A percentile compares a stretch with the other conserved stretches of the same genome.
These are phyloP conservation scores for Durotheca rogersii DNA, from an alignment of 495 filamentous ascomycete genomes.

Conservation along the genomic window DNA sequence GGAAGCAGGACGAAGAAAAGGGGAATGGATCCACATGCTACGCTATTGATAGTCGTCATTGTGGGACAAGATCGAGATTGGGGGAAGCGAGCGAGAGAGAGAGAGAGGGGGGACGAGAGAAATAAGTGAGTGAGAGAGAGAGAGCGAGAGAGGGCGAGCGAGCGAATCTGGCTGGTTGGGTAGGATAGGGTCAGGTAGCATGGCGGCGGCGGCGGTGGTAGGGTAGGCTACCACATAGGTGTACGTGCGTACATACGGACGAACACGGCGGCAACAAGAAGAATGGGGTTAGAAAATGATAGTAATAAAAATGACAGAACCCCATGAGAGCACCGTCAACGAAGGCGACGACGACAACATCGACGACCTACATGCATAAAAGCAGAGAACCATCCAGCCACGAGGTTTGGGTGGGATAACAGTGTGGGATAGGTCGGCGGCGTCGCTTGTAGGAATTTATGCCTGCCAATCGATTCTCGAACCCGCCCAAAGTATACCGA, in stretches of 20 bases:
- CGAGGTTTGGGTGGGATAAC: background rate
- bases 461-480: constrained; percentile 13
- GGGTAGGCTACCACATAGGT: background rate
- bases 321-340: background rate
- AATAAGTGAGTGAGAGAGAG: no score
- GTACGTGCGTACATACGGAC: background rate
- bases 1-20: constrained; percentile 3
- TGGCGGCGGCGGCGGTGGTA: constrained; percentile 3
- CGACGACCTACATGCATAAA: no score
- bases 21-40: background rate
- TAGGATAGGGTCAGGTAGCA: no score
- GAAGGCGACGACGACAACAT: background rate
- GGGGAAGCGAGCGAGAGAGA: background rate
- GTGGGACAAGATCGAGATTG: constrained; percentile 35
- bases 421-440: no score
- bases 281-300: background rate
- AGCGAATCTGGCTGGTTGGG: no score
- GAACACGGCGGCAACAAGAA: background rate
- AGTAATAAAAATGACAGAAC: background rate
- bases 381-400: background rate
- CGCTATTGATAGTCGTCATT: constrained; percentile 22
- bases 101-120: constrained; percentile 1
- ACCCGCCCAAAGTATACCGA: background rate
- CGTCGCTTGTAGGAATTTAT: constrained; percentile 3
- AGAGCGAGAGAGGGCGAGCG: no score